A percentile compares a stretch with the other conserved stretches of the same genome.
phyloP scores from a whole-genome alignment of 2,329 filamentous ascomycete genomes.

The Aspergillus sp. region DNA sequence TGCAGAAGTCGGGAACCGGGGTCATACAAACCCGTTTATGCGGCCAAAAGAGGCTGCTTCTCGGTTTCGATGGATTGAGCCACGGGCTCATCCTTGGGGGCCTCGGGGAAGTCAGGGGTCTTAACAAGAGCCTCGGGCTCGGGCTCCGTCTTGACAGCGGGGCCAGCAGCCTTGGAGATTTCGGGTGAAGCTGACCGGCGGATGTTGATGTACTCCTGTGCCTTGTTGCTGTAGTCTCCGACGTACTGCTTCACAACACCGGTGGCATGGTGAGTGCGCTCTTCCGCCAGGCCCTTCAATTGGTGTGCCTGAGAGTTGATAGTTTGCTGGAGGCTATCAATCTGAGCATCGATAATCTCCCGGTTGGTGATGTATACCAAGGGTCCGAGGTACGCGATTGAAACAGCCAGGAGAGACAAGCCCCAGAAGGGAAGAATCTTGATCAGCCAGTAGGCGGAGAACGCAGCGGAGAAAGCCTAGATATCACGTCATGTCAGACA shows the following conservation, averaged over 20 bases:
- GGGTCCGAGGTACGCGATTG: conserved; percentile 62
- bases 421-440: conserved; percentile 70
- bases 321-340: conserved; percentile 58
- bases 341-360: conserved; percentile 65
- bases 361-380: conserved; percentile 69
- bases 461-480: conserved; percentile 63
- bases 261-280: conserved; percentile 63
- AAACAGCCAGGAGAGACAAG: conserved; percentile 60
- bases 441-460: conserved; percentile 67
- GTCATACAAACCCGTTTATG: conserved; percentile 20
- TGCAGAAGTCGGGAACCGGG: conserved; percentile 3
- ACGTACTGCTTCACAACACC: conserved; percentile 63
- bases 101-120: conserved; percentile 57
- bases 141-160: conserved; percentile 36
- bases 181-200: conserved; percentile 42
- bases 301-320: conserved; percentile 64
- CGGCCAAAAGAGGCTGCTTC: conserved; percentile 41
- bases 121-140: conserved; percentile 46
- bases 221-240: conserved; percentile 64
- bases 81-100: conserved; percentile 46
- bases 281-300: conserved; percentile 62
- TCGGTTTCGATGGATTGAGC: conserved; percentile 34
- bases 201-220: conserved; percentile 58
- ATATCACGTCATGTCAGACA: conserved; percentile 1
- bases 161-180: conserved; percentile 32